These are phyloP conservation scores for Pelargonium myrrhifolium DNA, from an alignment of 441 rosid genomes.

Conservation along the genomic window DNA sequence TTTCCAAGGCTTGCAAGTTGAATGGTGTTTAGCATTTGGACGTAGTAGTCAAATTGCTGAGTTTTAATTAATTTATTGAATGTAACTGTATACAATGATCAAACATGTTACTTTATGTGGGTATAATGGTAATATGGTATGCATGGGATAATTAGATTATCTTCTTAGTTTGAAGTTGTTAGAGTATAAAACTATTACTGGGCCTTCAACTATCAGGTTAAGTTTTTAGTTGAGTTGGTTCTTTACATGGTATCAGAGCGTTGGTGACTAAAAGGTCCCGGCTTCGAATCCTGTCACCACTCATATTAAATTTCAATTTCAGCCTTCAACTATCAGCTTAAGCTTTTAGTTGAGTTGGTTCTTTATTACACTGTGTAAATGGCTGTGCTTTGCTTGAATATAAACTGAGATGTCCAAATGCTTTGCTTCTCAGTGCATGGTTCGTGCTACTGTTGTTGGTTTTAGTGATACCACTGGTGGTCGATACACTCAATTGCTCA, in stretches of 20 bases:
- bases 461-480: slow-evolving; percentile 35
- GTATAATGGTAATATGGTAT: background rate
- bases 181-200: too few species aligned
- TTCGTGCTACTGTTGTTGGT: slow-evolving; percentile 68
- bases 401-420: slow-evolving; percentile 22
- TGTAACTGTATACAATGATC: background rate
- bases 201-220: too few species aligned
- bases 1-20: background rate
- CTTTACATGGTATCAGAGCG: too few species aligned
- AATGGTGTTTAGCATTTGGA: background rate
- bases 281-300: too few species aligned
- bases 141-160: background rate
- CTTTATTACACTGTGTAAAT: slow-evolving; percentile 4
- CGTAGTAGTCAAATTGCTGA: background rate
- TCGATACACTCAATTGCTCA: slow-evolving; percentile 35
- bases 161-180: slow-evolving; percentile 5
- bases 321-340: too few species aligned
- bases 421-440: slow-evolving; percentile 55
- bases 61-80: background rate
- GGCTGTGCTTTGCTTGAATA: slow-evolving; percentile 1
- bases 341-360: too few species aligned
- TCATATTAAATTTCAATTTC: too few species aligned
- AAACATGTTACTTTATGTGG: background rate
- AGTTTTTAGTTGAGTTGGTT: too few species aligned
- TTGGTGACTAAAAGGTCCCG: too few species aligned